Conservation (phyloP, 148 eudicot species). For the Arctostaphylos glauca region DNA sequence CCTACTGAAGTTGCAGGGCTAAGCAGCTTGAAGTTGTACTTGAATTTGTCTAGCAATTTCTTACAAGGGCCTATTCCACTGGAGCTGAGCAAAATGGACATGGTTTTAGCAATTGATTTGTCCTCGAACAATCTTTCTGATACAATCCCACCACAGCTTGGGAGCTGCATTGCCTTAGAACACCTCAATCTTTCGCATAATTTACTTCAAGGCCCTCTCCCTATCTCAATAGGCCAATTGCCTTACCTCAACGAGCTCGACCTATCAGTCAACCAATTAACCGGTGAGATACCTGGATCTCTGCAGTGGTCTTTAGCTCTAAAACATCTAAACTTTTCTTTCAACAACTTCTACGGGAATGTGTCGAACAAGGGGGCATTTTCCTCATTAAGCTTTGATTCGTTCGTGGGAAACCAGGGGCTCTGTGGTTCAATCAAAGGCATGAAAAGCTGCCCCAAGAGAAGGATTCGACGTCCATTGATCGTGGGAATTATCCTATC, state of each 20-base stretch:
- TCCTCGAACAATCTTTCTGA: conserved; percentile 60
- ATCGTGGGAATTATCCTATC: conserved; percentile 40
- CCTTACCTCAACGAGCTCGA: conserved; percentile 62
- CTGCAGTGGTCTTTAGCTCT: conserved; percentile 51
- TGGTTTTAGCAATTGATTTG: conserved; percentile 76
- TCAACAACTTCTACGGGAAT: conserved; percentile 59
- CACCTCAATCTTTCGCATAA: conserved; percentile 60
- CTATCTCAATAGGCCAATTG: conserved; percentile 47
- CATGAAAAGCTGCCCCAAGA: conserved; percentile 41
- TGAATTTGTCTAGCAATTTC: conserved; percentile 66
- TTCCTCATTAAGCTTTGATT: conserved; percentile 37
- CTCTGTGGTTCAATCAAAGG: conserved; percentile 72
- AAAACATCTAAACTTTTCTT: conserved; percentile 55
- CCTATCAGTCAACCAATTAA: conserved; percentile 50
- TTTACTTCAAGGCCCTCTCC: conserved; percentile 46
- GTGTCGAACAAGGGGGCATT: conserved; percentile 50
- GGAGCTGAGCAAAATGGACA: conserved; percentile 83
- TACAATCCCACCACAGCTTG: conserved; percentile 63
- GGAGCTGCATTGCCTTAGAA: conserved; percentile 73
- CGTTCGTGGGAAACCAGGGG: conserved; percentile 54
- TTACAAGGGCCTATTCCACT: conserved; percentile 61
- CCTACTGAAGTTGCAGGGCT: conserved; percentile 66
- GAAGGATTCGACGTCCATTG: conserved; percentile 22
- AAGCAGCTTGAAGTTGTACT: conserved; percentile 65
- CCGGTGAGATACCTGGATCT: conserved; percentile 58